Evolutionary conservation across 148 eudicot genomes (phyloP).

Genomic region (Fallopia convolvulus): DNA sequence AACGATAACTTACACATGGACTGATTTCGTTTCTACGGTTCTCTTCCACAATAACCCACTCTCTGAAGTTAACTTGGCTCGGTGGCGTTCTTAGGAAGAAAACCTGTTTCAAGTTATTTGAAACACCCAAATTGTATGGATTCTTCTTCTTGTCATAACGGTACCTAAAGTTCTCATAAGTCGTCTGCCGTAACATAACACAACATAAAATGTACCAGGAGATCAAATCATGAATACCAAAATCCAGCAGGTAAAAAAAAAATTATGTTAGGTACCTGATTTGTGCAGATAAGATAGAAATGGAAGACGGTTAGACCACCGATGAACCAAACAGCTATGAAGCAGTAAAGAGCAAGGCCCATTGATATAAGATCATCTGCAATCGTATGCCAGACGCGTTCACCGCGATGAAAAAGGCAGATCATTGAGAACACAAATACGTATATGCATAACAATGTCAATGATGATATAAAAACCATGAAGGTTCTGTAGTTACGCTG

Average conservation of each 20-base stretch:
- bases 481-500: constrained; percentile 89
- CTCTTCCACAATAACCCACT: constrained; percentile 29
- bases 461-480: constrained; percentile 63
- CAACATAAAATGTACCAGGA: not conserved
- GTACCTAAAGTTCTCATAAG: constrained; percentile 65
- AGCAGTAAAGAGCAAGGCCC: constrained; percentile 60
- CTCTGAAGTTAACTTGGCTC: constrained; percentile 40
- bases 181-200: constrained; percentile 31
- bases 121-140: constrained; percentile 41
- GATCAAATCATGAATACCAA: not conserved
- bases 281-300: constrained; percentile 68
- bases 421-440: constrained; percentile 65
- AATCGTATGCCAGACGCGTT: constrained; percentile 35
- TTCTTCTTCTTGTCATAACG: constrained; percentile 54
- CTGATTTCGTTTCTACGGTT: constrained; percentile 19
- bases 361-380: constrained; percentile 51
- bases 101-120: constrained; percentile 38
- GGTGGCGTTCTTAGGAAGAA: constrained; percentile 35
- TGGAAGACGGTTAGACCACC: constrained; percentile 83
- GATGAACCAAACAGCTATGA: constrained; percentile 81
- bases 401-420: constrained; percentile 30
- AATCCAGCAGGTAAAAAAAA: not conserved
- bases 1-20: constrained; percentile 6
- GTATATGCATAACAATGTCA: constrained; percentile 69
- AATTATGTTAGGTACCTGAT: constrained; percentile 47